phyloP scores from a whole-genome alignment of 2,329 filamentous ascomycete genomes.

The Ophiostoma sp. region DNA sequence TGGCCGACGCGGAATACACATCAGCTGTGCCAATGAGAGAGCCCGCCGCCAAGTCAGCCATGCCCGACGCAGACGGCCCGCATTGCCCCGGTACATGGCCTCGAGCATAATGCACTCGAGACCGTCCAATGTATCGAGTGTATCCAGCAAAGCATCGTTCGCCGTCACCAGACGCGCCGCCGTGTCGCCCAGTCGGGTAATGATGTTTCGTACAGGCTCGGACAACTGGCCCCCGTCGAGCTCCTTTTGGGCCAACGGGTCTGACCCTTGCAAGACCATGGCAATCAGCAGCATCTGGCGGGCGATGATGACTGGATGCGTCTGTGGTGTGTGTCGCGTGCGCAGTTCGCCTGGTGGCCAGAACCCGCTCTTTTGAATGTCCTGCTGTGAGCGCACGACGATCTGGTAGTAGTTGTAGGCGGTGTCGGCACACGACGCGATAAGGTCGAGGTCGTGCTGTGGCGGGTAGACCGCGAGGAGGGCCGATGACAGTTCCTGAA shows the following conservation, averaged over 20 bases:
- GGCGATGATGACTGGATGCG: conserved; percentile 38
- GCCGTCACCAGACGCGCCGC: conserved; percentile 42
- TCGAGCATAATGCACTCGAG: conserved; percentile 54
- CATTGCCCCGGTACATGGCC: conserved; percentile 48
- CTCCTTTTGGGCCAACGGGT: conserved; percentile 18
- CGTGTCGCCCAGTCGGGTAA: conserved; percentile 19
- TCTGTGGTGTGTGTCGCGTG: background rate
- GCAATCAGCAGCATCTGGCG: conserved; percentile 39
- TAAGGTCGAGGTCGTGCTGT: conserved; percentile 21
- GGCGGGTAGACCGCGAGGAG: conserved; percentile 25
- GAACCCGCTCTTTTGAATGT: conserved; percentile 20
- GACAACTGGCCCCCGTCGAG: conserved; percentile 28
- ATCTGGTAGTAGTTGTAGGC: conserved; percentile 24
- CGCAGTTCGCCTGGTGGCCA: conserved; percentile 11
- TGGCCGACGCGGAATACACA: conserved; percentile 24
- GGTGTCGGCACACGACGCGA: background rate
- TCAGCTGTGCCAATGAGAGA: conserved; percentile 37
- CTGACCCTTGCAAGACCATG: conserved; percentile 37
- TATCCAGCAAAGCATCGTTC: conserved; percentile 48
- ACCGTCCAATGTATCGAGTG: conserved; percentile 47
- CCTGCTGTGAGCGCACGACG: conserved; percentile 22
- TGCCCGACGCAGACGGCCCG: conserved; percentile 47
- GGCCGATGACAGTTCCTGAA: background rate
- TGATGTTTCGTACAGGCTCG: conserved; percentile 27
- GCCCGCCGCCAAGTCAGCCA: conserved; percentile 50